These are phyloP conservation scores for Fusarium miscanthi DNA, from an alignment of 2,329 filamentous ascomycete genomes.

Conservation along the genomic window DNA sequence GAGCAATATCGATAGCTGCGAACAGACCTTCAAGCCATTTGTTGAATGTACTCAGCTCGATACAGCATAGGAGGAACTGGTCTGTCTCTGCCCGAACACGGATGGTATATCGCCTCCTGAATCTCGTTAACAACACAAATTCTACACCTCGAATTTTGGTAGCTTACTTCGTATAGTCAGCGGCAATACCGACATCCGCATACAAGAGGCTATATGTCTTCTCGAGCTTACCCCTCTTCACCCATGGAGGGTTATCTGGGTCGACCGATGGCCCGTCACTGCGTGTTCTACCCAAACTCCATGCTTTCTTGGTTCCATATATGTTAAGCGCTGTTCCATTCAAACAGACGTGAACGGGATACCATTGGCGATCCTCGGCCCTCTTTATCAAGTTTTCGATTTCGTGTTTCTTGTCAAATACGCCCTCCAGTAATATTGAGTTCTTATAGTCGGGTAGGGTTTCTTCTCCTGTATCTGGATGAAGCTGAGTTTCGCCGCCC, in stretches of 20 bases:
- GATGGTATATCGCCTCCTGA: conserved; percentile 71
- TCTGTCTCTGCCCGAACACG: conserved; percentile 79
- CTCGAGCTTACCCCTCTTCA: conserved; percentile 66
- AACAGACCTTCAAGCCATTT: conserved; percentile 76
- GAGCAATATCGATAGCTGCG: conserved; percentile 78
- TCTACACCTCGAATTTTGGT: not conserved
- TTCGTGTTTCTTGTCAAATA: conserved; percentile 74
- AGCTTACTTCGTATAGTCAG: conserved; percentile 75
- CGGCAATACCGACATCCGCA: conserved; percentile 79
- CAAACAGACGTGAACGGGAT: conserved; percentile 70
- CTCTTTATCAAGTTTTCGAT: conserved; percentile 72
- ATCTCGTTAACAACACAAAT: conserved; percentile 11
- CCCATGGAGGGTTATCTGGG: conserved; percentile 63
- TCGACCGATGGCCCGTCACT: conserved; percentile 63
- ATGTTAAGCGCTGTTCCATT: conserved; percentile 76
- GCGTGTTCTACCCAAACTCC: conserved; percentile 60
- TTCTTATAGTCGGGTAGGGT: conserved; percentile 67
- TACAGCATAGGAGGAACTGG: conserved; percentile 76
- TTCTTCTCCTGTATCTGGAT: conserved; percentile 50
- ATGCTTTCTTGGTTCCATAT: conserved; percentile 70
- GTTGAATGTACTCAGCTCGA: conserved; percentile 72
- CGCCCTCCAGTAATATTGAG: conserved; percentile 64
- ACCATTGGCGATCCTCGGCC: conserved; percentile 72
- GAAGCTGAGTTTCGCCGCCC: conserved; percentile 30
- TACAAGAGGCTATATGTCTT: conserved; percentile 78